These are phyloP conservation scores for Rhizopogon vulgaris DNA, from an alignment of 768 basidiomycete species.

Conservation along the genomic window DNA sequence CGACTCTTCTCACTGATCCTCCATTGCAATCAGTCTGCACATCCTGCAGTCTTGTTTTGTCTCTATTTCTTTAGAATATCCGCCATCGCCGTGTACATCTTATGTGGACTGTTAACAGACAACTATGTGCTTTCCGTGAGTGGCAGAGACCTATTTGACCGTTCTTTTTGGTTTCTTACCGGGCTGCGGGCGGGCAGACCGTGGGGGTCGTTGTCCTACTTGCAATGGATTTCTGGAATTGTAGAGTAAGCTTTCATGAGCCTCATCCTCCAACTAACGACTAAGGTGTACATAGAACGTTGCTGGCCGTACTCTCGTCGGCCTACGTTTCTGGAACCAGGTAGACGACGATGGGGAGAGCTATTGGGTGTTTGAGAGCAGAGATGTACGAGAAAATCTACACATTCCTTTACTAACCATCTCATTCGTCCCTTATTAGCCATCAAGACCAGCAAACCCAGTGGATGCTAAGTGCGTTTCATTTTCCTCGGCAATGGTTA, in stretches of 20 bases:
- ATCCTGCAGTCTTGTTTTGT: slow-evolving; percentile 79
- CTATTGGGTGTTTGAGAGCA: slow-evolving; percentile 97
- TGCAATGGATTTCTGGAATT: slow-evolving; percentile 99
- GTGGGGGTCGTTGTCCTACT: slow-evolving; percentile 90
- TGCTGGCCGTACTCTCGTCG: slow-evolving; percentile 87
- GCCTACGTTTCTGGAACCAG: slow-evolving; percentile 97
- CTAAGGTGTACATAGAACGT: slow-evolving; percentile 62
- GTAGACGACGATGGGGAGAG: slow-evolving; percentile 92
- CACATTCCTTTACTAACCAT: background rate
- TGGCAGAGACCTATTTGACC: slow-evolving; percentile 5
- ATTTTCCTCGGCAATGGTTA: slow-evolving; percentile 2
- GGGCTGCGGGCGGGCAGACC: slow-evolving; percentile 40
- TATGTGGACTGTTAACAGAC: slow-evolving; percentile 85
- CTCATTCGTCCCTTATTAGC: slow-evolving; percentile 37
- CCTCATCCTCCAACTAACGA: background rate
- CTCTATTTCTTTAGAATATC: slow-evolving; percentile 83
- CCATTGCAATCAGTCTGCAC: slow-evolving; percentile 54
- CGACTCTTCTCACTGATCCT: slow-evolving; percentile 8
- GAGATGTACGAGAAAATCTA: slow-evolving; percentile 64
- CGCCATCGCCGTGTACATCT: slow-evolving; percentile 87
- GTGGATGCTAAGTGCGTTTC: slow-evolving; percentile 73
- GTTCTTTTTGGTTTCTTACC: background rate
- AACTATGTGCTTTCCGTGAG: slow-evolving; percentile 92
- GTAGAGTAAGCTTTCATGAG: slow-evolving; percentile 50
- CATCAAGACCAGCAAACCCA: slow-evolving; percentile 82